Evolutionary conservation across 1,284 basidiomycete species (phyloP), one percentile per base, ranked within the genome.

Genomic region (Anthracocystis panici-leucophaei): DNA sequence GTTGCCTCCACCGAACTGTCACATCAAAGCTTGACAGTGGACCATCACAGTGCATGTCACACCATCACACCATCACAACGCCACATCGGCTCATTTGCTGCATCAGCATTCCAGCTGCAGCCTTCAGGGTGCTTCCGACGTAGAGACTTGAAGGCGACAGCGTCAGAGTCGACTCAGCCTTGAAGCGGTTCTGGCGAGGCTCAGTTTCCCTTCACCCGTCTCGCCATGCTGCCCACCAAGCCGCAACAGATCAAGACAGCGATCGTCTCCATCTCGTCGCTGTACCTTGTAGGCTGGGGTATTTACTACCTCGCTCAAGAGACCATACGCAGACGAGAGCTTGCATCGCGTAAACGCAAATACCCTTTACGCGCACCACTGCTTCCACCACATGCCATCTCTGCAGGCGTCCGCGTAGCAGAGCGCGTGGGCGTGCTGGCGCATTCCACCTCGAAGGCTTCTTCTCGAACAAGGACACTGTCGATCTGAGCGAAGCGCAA

Each of bases 251-350:
- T 75, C 63, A 66, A 75, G 67, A 53, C 73, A 20, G 65, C 61
- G n/a, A 35, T 62, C 14, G 35, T 76, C 33, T 61, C 67, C 3
- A 62, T 62, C 6, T 60, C 65, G 1, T 60, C 68, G 21, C 41
- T 72, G 31, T 76, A 76, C 33, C 27, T 66, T 14, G 55, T 61
- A 33, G 73, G 68, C 23, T 82, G 81, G 81, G 66, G 69, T 23
- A 33, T 79, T 20, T 82, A 77, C 68, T 82, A 82, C 33, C 54
- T 77, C 23, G 67, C 71, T 2, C 79, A 79, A 48, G 81, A 82
- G 51, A 64, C 73, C 3, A 57, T 69, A 5, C 61, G 81, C n/a
- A 23, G 57, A 18, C 29, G 48, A 5, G 63, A 63, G 18, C 64
- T 82, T 0, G 46, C 65, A n/a, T 44, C 46, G 23, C 61, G 81